Percentiles rank a stretch among this genome's conserved stretches.
phyloP scores from a whole-genome alignment of 176 grass and related monocot species.

The Oryza officinalis region DNA sequence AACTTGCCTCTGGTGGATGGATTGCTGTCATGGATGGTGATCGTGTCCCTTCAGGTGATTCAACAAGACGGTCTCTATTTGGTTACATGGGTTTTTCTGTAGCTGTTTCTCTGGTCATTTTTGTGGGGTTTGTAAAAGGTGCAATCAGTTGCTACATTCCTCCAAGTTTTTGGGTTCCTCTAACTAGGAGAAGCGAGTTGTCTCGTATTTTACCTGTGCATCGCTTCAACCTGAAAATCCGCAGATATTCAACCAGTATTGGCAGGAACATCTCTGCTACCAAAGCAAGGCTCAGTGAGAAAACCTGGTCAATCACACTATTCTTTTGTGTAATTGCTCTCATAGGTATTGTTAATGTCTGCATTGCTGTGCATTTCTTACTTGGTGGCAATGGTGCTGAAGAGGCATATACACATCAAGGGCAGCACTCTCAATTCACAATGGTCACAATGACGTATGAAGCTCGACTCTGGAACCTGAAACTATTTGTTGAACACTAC shows the following conservation, averaged over 20 bases:
- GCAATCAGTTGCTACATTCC: slow-evolving; percentile 54
- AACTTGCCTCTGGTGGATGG: slow-evolving; percentile 81
- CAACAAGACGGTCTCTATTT: slow-evolving; percentile 57
- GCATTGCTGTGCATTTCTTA: slow-evolving; percentile 87
- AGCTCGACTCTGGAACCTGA: slow-evolving; percentile 94
- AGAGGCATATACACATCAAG: slow-evolving; percentile 71
- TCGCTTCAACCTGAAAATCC: slow-evolving; percentile 69
- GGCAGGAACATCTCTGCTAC: slow-evolving; percentile 61
- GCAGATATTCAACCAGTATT: slow-evolving; percentile 56
- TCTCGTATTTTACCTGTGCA: slow-evolving; percentile 51
- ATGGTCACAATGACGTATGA: slow-evolving; percentile 99
- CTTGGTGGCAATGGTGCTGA: slow-evolving; percentile 75
- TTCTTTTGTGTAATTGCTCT: slow-evolving; percentile 68
- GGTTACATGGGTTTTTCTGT: slow-evolving; percentile 60
- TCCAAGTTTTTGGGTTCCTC: slow-evolving; percentile 46
- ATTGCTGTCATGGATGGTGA: slow-evolving; percentile 98
- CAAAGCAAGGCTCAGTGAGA: slow-evolving; percentile 69
- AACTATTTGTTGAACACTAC: slow-evolving; percentile 90
- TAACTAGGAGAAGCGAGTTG: slow-evolving; percentile 57
- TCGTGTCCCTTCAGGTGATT: slow-evolving; percentile 88
- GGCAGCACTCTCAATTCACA: slow-evolving; percentile 86
- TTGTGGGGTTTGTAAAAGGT: slow-evolving; percentile 68
- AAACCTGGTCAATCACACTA: slow-evolving; percentile 69
- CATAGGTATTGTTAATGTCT: slow-evolving; percentile 49
- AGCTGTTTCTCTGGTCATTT: slow-evolving; percentile 51